phyloP scores from a whole-genome alignment of 257 asterid species.

The Solanum chilense region DNA sequence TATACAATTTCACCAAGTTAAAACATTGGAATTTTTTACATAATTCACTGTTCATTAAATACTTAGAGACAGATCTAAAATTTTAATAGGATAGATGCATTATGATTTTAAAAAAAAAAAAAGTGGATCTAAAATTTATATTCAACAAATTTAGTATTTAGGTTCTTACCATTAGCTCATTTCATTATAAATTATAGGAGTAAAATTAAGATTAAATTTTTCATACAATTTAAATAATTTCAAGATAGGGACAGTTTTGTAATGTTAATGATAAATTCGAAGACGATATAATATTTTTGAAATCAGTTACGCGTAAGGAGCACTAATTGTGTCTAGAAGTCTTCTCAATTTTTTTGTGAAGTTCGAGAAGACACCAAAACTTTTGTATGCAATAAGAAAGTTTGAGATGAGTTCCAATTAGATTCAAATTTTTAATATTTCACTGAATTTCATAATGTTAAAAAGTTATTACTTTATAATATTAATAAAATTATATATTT shows the following conservation, averaged over 20 bases:
- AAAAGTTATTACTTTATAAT: no score
- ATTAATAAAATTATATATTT: no score
- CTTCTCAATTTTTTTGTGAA: not conserved
- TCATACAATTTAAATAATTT: not conserved
- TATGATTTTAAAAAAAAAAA: not conserved
- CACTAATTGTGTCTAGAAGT: not conserved
- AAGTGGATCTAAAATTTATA: no score
- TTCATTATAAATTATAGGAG: not conserved
- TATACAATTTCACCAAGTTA: not conserved
- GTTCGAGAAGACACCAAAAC: not conserved
- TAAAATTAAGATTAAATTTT: not conserved
- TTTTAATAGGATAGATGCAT: not conserved
- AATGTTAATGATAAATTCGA: no score
- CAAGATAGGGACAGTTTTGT: not conserved
- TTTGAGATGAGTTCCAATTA: no score
- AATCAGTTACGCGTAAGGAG: rapidly evolving
- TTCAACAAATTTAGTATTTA: no score
- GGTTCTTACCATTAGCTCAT: not conserved
- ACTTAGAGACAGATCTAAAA: not conserved
- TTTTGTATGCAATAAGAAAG: not conserved
- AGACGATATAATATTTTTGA: no score
- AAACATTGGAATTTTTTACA: not conserved
- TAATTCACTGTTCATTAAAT: not conserved
- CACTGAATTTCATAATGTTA: not conserved
- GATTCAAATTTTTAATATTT: no score